Base-by-base conservation (phyloP, 2,329 filamentous ascomycete genomes). In the Cladorrhinum sp. region DNA sequence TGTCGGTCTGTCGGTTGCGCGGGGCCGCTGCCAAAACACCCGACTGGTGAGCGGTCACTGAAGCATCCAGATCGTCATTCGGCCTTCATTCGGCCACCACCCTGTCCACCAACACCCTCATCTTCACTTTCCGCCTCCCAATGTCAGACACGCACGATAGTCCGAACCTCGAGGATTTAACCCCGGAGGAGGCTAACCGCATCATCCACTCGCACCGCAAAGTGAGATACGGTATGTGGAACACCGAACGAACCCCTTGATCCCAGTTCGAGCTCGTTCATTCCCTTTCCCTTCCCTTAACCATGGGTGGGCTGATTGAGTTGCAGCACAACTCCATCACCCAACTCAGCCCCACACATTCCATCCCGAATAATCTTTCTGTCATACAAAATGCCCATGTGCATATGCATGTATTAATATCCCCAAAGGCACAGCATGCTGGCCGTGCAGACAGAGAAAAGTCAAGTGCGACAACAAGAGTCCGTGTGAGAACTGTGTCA, bases 121-220 rank as follows among this genome's bases (percentile, higher is more conserved):
- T 24, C 56, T 26, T 51, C 18, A 18, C 57, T 14, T 16, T 46
- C 24, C 21, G 39, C 33, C 49, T 55, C 48, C 58, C 58, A 53
- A 81, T 82, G 80, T 70, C 77, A 62, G 79, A 81, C 60, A 73
- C 75, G 62, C 73, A 77, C 56, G 74, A 76, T 56, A 74, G 76
- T 57, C 76, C 80, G 57, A 77, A 77, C 64, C 74, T 85, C 64
- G 81, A 85, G 70, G 80, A 85, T 69, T 76, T 86, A 70, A 86
- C 83, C 52, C 82, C 85, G 9, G 86, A 88, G 72, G 85, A 88
- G 74, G 86, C 85, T 65, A 88, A 78, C 71, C 83, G 85, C 68
- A 88, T 88, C 74, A 88, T 88, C 67, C 85, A 88, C 71, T 87
- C 85, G 57, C 86, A 88, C 71, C 83, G 86, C 66, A 88, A 88